phyloP scores from a whole-genome alignment of 192 early-diverging fungal genomes.

The Linderina pennispora region DNA sequence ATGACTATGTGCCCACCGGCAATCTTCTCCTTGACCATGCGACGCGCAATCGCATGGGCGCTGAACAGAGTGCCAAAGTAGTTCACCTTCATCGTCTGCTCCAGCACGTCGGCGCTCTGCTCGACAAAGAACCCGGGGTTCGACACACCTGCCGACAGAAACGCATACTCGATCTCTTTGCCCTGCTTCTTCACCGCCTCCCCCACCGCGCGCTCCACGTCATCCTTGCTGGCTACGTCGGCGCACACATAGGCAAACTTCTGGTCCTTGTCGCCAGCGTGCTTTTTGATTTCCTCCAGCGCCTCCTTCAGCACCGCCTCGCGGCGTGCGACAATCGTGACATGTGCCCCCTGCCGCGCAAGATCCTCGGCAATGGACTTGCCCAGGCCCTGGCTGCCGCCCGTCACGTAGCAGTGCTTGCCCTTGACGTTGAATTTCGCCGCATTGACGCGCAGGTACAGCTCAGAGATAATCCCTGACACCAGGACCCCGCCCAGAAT shows the following conservation, averaged over 20 bases:
- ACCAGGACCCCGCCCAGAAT: slow-evolving; percentile 21
- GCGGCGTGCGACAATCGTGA: slow-evolving; percentile 59
- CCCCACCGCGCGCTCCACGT: slow-evolving; percentile 50
- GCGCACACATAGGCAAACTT: slow-evolving; percentile 51
- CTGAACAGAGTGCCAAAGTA: slow-evolving; percentile 61
- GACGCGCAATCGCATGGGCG: slow-evolving; percentile 56
- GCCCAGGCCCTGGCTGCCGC: slow-evolving; percentile 70
- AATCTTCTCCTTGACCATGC: slow-evolving; percentile 51
- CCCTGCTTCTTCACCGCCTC: slow-evolving; percentile 50
- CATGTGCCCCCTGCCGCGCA: slow-evolving; percentile 61
- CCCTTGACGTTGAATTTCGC: slow-evolving; percentile 32
- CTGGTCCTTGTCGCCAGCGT: slow-evolving; percentile 36
- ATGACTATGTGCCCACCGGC: slow-evolving; percentile 61
- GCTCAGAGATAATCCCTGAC: slow-evolving; percentile 5
- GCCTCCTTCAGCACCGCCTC: slow-evolving; percentile 45
- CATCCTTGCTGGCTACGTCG: slow-evolving; percentile 52
- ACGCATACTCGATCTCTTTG: slow-evolving; percentile 48
- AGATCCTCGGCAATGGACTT: slow-evolving; percentile 57
- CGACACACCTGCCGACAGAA: slow-evolving; percentile 28
- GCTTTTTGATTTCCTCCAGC: slow-evolving; percentile 49
- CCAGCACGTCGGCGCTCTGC: slow-evolving; percentile 50
- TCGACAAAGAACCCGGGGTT: slow-evolving; percentile 65
- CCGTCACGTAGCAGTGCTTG: slow-evolving; percentile 69
- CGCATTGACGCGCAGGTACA: slow-evolving; percentile 13
- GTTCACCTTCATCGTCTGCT: slow-evolving; percentile 55